These are phyloP conservation scores for Crithidia thermophila DNA, from an alignment of 208 protist genomes.

Conservation along the genomic window DNA sequence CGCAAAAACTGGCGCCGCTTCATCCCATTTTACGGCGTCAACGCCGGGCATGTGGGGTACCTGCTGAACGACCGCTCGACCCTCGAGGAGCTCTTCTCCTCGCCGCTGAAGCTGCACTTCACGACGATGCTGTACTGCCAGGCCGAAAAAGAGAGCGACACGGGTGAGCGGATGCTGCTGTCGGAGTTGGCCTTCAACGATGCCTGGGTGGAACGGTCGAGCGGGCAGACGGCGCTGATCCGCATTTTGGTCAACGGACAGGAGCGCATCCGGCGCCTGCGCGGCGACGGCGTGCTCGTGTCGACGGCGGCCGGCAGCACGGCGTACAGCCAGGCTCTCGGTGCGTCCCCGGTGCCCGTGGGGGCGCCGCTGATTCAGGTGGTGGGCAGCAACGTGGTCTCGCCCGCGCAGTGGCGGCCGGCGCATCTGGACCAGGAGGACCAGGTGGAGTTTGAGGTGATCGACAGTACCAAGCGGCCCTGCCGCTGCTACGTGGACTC, in stretches of 20 bases:
- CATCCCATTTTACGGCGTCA: constrained; percentile 92
- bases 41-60: constrained; percentile 90
- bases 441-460: constrained; percentile 88
- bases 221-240: constrained; percentile 89
- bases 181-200: constrained; percentile 92
- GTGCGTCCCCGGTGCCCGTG: constrained; percentile 88
- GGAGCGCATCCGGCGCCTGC: constrained; percentile 78
- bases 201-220: constrained; percentile 90
- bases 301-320: constrained; percentile 90
- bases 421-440: constrained; percentile 89
- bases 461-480: constrained; percentile 82
- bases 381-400: constrained; percentile 91
- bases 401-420: constrained; percentile 86
- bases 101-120: constrained; percentile 85
- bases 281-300: constrained; percentile 89
- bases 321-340: constrained; percentile 86
- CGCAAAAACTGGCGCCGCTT: constrained; percentile 90
- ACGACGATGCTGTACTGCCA: constrained; percentile 90
- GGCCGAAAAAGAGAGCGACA: constrained; percentile 71
- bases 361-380: constrained; percentile 88
- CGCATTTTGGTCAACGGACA: constrained; percentile 89
- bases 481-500: constrained; percentile 90
- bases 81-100: constrained; percentile 83
- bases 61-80: constrained; percentile 84
- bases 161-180: constrained; percentile 67